phyloP scores from a whole-genome alignment of 2,329 filamentous ascomycete genomes.

The Thermomyces lanuginosus region DNA sequence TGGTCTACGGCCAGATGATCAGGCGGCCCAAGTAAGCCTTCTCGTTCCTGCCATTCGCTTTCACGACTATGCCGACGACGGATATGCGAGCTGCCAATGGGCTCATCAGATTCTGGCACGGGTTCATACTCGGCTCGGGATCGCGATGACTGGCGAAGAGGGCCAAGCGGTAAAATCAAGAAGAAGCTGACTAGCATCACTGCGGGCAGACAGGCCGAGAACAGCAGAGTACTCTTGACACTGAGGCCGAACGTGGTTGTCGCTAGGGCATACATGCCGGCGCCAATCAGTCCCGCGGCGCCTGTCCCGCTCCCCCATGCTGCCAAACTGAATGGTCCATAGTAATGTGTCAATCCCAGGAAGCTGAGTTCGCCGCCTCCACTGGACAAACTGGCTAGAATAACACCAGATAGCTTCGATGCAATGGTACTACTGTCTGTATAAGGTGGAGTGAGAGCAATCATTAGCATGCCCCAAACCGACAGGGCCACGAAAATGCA shows the following conservation, averaged over 20 bases:
- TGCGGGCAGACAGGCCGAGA: slow-evolving; percentile 60
- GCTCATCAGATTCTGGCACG: slow-evolving; percentile 29
- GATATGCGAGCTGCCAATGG: too few species aligned
- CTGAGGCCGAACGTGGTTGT: slow-evolving; percentile 65
- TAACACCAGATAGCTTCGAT: slow-evolving; percentile 65
- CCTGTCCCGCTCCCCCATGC: slow-evolving; percentile 89
- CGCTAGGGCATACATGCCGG: slow-evolving; percentile 70
- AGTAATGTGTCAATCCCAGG: slow-evolving; percentile 80
- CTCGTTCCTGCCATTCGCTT: slow-evolving; percentile 6
- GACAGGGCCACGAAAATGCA: slow-evolving; percentile 59
- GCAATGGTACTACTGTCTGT: slow-evolving; percentile 45
- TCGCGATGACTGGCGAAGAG: slow-evolving; percentile 36
- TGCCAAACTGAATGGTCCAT: slow-evolving; percentile 70
- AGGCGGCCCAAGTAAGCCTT: slow-evolving; percentile 15
- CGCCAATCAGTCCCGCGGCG: slow-evolving; percentile 71
- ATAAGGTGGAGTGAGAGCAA: slow-evolving; percentile 57
- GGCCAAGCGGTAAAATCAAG: slow-evolving; percentile 52
- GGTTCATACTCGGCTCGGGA: slow-evolving; percentile 38
- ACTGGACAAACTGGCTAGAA: slow-evolving; percentile 68
- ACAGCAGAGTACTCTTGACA: slow-evolving; percentile 57
- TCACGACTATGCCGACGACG: too few species aligned
- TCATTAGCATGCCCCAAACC: slow-evolving; percentile 70
- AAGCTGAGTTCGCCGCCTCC: slow-evolving; percentile 86
- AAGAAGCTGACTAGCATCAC: slow-evolving; percentile 81
- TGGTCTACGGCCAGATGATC: slow-evolving; percentile 7